Evolutionary conservation across 2,329 filamentous ascomycete species (phyloP).

Genomic region (Didymella pomorum): DNA sequence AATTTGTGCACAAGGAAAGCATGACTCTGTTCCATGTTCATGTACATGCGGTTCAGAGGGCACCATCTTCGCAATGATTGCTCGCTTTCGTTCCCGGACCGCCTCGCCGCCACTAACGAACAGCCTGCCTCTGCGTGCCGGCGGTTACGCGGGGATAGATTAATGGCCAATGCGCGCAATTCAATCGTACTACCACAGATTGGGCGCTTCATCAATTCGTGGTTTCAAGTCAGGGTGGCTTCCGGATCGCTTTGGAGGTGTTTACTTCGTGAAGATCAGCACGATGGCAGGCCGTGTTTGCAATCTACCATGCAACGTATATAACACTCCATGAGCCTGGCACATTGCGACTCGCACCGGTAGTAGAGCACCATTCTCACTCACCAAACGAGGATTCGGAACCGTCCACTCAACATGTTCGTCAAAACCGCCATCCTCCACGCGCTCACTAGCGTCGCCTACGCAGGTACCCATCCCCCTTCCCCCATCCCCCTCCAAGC

Average conservation of each 20-base stretch:
- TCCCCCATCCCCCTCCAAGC: neutral
- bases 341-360: neutral
- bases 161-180: slow-evolving; percentile 38
- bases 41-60: neutral
- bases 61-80: neutral
- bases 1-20: neutral
- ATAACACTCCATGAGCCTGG: slow-evolving; percentile 22
- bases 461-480: slow-evolving; percentile 33
- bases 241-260: slow-evolving; percentile 8
- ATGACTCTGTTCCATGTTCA: neutral
- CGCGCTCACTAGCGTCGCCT: slow-evolving; percentile 45
- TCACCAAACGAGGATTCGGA: neutral
- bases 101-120: slow-evolving; percentile 44
- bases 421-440: slow-evolving; percentile 39
- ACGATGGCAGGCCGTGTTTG: slow-evolving; percentile 13
- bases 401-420: slow-evolving; percentile 39
- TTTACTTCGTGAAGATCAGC: slow-evolving; percentile 23
- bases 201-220: slow-evolving; percentile 24
- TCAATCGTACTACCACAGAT: slow-evolving; percentile 18
- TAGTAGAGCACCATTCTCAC: neutral
- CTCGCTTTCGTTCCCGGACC: slow-evolving; percentile 35
- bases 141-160: slow-evolving; percentile 48
- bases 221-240: slow-evolving; percentile 31
- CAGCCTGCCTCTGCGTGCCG: slow-evolving; percentile 25
- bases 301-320: slow-evolving; percentile 25